These are phyloP conservation scores for Phaeoacremonium minimum DNA, from an alignment of 2,329 filamentous ascomycete species.

Conservation along the genomic window DNA sequence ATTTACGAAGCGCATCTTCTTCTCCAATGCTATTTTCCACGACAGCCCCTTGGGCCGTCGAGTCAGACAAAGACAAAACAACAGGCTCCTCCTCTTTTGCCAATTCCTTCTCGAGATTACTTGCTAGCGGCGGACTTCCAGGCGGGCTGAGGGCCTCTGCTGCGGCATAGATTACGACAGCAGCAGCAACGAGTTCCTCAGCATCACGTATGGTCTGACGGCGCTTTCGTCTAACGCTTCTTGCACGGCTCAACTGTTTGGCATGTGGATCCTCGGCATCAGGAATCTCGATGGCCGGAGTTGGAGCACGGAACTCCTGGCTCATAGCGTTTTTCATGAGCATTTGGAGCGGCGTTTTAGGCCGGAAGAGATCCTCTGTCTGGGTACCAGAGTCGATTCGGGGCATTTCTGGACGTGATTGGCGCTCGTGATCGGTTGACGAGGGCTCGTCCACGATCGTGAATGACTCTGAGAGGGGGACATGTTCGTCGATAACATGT, in stretches of 20 bases:
- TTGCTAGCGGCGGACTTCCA: slow-evolving; percentile 25
- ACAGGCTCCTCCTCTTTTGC: neutral
- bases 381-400: slow-evolving; percentile 22
- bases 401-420: neutral
- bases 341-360: slow-evolving; percentile 6
- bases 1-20: slow-evolving; percentile 34
- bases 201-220: slow-evolving; percentile 39
- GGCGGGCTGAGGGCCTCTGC: slow-evolving; percentile 41
- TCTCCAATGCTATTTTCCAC: slow-evolving; percentile 22
- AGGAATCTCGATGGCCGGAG: slow-evolving; percentile 43
- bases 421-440: slow-evolving; percentile 4
- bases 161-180: slow-evolving; percentile 49
- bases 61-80: slow-evolving; percentile 18
- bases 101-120: slow-evolving; percentile 11
- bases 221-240: slow-evolving; percentile 38
- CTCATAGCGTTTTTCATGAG: slow-evolving; percentile 15
- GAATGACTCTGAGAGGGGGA: slow-evolving; percentile 13
- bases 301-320: slow-evolving; percentile 31
- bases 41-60: slow-evolving; percentile 7
- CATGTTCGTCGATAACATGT: slow-evolving; percentile 5
- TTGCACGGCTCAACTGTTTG: slow-evolving; percentile 33
- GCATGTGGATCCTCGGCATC: slow-evolving; percentile 31
- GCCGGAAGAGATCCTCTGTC: slow-evolving; percentile 15
- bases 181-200: slow-evolving; percentile 50
- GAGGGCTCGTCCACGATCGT: slow-evolving; percentile 8